Base-by-base conservation (phyloP, 345 rosid genomes). In the Pistacia atlantica region DNA sequence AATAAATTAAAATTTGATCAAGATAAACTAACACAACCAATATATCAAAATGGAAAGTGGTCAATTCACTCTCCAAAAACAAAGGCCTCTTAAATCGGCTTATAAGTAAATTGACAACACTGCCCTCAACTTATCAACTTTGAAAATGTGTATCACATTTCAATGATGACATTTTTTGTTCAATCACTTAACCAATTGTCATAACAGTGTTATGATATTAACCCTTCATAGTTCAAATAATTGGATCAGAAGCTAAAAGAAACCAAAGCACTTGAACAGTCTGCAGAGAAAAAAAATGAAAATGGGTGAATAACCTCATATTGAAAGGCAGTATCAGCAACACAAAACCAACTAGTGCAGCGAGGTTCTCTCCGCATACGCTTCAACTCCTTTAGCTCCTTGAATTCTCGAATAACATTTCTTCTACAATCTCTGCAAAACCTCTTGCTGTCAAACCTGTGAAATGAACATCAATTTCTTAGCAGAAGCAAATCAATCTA, bases 361-460 rank as follows among this genome's bases (percentile, higher is more conserved):
- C 87, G 92, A 71, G 93, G 87, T 80, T 92, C 97, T 85, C 91
- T 88, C 67, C 92, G 89, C 86, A 90, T 80, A 72, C 98, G 93
- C 85, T 92, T 96, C 73, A 92, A 87, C 84, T 96, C 99, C 91
- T 95, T 95, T 71, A 95, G 86, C 77, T 90, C 98, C 88, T 93
- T 96, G 82, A 92, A 96, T 79, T 93, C 99, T 31, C 97, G 97
- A 80, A 87, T 90, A 72, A 96, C 99, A 65, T 92, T 93, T 79
- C 91, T 87, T 84, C 98, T 86, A 80, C 99, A 96, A 82, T 93
- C 97, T 91, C 97, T 89, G 81, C 99, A 96, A 86, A 96, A 96
- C 83, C 95, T 91, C 87, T 93, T 96, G 91, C 93, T 86, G 80
- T 96, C 97, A 79, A 96, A 96, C 89, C 99, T 93, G 89, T 73